phyloP scores from a whole-genome alignment of 2,329 filamentous ascomycete genomes.

The Neofusicoccum laricinum region DNA sequence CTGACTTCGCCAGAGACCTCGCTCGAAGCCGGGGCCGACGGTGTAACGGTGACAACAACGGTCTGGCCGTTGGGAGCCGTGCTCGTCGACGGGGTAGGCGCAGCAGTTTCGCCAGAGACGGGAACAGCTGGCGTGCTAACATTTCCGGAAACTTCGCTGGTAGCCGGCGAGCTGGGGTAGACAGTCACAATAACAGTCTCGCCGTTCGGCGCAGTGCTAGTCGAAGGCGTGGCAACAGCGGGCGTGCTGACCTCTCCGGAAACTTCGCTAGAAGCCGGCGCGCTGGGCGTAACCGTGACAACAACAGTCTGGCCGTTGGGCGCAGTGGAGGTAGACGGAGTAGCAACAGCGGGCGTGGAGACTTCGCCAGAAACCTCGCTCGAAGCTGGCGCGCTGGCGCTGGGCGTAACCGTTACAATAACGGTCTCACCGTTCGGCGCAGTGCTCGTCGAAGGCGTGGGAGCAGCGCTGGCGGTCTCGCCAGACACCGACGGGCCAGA shows the following conservation, averaged over 20 bases:
- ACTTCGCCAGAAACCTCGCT: neutral
- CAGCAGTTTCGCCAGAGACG: neutral
- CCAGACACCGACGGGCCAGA: neutral
- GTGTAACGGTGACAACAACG: neutral
- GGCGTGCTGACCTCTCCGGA: too few relatives aligned
- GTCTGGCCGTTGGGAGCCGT: neutral
- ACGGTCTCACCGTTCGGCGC: neutral
- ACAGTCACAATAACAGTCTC: neutral
- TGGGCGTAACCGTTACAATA: neutral
- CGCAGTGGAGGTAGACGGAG: neutral
- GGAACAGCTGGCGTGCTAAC: neutral
- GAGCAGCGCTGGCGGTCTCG: neutral
- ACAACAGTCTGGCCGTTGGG: neutral
- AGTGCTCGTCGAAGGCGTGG: neutral
- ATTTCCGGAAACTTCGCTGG: neutral
- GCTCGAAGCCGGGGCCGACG: neutral
- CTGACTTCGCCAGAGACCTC: constrained; percentile 9
- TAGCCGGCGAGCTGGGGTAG: neutral
- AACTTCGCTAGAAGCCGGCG: too few relatives aligned
- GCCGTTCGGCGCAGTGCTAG: neutral
- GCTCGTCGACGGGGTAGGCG: neutral
- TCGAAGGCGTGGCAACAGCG: neutral
- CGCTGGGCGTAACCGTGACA: neutral
- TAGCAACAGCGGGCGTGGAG: neutral
- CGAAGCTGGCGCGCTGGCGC: neutral